A percentile compares a stretch with the other conserved stretches of the same genome.
These are phyloP conservation scores for Periconia digitata DNA, from an alignment of 2,329 filamentous ascomycete species.

Conservation along the genomic window DNA sequence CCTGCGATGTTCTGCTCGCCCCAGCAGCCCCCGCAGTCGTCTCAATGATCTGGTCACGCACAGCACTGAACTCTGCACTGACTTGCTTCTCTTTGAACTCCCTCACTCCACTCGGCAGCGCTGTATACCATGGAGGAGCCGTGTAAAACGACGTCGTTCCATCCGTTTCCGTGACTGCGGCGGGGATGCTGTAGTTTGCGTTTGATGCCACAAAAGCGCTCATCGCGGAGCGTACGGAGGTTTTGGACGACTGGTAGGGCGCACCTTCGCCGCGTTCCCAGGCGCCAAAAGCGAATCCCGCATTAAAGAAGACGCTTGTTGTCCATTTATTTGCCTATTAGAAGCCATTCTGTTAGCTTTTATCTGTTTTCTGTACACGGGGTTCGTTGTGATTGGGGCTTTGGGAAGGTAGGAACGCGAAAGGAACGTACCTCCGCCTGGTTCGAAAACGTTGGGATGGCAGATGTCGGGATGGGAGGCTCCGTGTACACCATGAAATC, in stretches of 20 bases:
- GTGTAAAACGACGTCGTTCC: constrained; percentile 25
- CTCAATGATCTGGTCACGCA: constrained; percentile 22
- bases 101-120: constrained; percentile 27
- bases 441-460: constrained; percentile 27
- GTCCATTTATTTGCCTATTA: constrained; percentile 29
- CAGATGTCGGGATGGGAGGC: constrained; percentile 30
- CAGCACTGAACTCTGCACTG: constrained; percentile 31
- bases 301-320: constrained; percentile 29
- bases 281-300: constrained; percentile 21
- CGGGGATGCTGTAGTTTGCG: constrained; percentile 26
- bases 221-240: constrained; percentile 30
- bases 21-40: constrained; percentile 3
- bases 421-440: constrained; percentile 18
- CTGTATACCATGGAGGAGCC: constrained; percentile 31
- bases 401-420: background rate
- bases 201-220: constrained; percentile 23
- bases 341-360: constrained; percentile 10
- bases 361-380: too few relatives aligned
- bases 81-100: constrained; percentile 37
- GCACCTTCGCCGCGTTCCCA: constrained; percentile 24
- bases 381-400: background rate
- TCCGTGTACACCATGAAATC: constrained; percentile 38
- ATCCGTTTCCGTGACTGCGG: constrained; percentile 24
- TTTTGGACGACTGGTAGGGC: constrained; percentile 27
- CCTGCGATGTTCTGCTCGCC: constrained; percentile 20